Conservation (phyloP, 768 basidiomycete genomes). For the Tephrocybe sp. region DNA sequence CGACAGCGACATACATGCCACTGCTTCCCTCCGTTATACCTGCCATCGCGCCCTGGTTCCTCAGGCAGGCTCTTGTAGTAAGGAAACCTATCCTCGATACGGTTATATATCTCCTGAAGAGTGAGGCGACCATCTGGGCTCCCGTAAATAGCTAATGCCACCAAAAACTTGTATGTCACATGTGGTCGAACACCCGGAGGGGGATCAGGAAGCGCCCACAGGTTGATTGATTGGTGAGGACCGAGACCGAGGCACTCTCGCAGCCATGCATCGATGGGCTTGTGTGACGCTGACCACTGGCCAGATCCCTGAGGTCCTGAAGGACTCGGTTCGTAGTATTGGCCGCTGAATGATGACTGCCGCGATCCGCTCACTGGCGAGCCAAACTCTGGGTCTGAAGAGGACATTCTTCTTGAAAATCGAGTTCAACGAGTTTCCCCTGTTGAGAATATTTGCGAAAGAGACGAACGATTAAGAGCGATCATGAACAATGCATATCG, state of each 20-base stretch:
- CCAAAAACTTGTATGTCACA: constrained; percentile 27
- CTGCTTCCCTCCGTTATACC: constrained; percentile 22
- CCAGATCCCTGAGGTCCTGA: neutral
- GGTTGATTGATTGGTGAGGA: constrained; percentile 25
- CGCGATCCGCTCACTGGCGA: too few relatives aligned
- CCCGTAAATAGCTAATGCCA: constrained; percentile 66
- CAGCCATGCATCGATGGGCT: constrained; percentile 1
- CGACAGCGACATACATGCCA: constrained; percentile 58
- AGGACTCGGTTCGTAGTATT: too few relatives aligned
- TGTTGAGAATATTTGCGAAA: too few relatives aligned
- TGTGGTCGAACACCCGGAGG: constrained; percentile 36
- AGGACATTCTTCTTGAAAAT: too few relatives aligned
- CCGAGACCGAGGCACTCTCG: constrained; percentile 26
- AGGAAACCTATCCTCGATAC: constrained; percentile 53
- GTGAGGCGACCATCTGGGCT: constrained; percentile 53
- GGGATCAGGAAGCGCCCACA: constrained; percentile 41
- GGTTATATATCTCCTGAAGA: constrained; percentile 59
- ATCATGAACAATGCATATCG: too few relatives aligned
- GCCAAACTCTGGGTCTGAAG: too few relatives aligned
- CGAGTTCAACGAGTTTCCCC: too few relatives aligned
- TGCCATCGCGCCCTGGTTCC: constrained; percentile 14
- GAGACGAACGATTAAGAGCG: too few relatives aligned
- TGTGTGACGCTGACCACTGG: neutral
- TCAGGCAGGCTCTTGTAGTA: constrained; percentile 46
- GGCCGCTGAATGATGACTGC: too few relatives aligned